Conservation (phyloP, 2,329 filamentous ascomycete species). For the Cladosporium colombiae region DNA sequence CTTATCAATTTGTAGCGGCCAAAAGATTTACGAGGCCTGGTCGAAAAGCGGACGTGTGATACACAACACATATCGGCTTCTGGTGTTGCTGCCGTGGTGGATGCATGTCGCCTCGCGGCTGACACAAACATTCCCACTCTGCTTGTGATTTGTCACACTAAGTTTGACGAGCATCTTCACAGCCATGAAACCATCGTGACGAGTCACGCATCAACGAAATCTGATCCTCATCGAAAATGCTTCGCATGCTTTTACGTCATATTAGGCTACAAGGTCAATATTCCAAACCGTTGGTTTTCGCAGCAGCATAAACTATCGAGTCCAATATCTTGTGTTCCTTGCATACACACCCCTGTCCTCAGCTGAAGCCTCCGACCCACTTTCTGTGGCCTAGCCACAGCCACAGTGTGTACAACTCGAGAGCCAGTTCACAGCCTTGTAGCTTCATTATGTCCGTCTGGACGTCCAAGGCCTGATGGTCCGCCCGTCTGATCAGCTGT, state of each 20-base stretch:
- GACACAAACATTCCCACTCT: neutral
- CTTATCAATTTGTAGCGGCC: neutral
- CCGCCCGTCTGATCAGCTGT: neutral
- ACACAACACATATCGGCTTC: neutral
- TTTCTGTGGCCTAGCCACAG: conserved; percentile 1
- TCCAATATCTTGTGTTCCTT: neutral
- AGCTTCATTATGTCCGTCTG: neutral
- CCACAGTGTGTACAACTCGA: neutral
- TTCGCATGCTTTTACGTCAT: neutral
- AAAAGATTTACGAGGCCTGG: neutral
- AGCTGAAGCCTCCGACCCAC: conserved; percentile 1
- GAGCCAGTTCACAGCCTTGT: neutral
- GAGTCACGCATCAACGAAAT: neutral
- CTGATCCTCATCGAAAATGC: neutral
- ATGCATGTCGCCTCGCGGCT: neutral
- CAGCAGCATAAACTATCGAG: neutral
- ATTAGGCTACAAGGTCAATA: neutral
- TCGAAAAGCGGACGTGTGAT: neutral
- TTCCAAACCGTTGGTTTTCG: neutral
- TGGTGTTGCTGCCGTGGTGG: neutral
- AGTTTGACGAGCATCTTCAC: neutral
- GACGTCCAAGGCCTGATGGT: neutral
- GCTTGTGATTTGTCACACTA: neutral
- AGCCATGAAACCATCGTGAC: neutral
- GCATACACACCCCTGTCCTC: neutral